Base-by-base conservation (phyloP, 192 early-diverging fungal species). In the Podochytrium sp. region DNA sequence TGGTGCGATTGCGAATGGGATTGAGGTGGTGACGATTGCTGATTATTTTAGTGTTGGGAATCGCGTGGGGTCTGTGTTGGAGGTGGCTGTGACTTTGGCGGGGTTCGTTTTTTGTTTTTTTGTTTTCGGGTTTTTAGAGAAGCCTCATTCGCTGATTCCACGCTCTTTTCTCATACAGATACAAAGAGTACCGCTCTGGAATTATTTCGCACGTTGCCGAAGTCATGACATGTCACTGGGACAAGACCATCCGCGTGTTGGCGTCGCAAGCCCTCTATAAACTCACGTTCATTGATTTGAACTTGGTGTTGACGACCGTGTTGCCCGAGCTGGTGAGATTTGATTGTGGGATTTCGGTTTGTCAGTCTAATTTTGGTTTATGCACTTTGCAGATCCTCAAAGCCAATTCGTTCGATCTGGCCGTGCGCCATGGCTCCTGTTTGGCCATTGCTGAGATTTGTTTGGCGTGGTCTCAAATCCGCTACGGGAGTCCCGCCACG, bases 1-100 rank as follows among this genome's bases (percentile, higher is more conserved):
- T 85, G 52, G 18, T 27, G 71, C 51, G 34, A 43, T 99, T 63
- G 95, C 97, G 30, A 91, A 94, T 79, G 97, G 97, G 0, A 96
- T 99, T 65, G 86, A 93, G 5, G 92, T 99, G 64, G 87, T 98
- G 42, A 93, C 92, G 51, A 81, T 86, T 32, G 95, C 95, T 0
- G 96, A 99, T 78, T 99, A 95, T 79, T 97, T 96, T 79, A 85
- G 91, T 2, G 84, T 99, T 0, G 94, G 97, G 40, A 96, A 92
- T 61, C 87, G 92, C 58, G 89, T 73, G 62, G 89, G 87, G 55
- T 83, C 93, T 0, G 97, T 89, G 73, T 67, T 93, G 40, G 83
- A 83, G 7, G 87, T 96, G 16, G 90, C 91, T 18, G 77, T 87
- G 1, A 79, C 81, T 30, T 89, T 99, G 43, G 93, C 94, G 29